Conservation (phyloP, 805 yeast genomes). For the Kodamaea laetipori region DNA sequence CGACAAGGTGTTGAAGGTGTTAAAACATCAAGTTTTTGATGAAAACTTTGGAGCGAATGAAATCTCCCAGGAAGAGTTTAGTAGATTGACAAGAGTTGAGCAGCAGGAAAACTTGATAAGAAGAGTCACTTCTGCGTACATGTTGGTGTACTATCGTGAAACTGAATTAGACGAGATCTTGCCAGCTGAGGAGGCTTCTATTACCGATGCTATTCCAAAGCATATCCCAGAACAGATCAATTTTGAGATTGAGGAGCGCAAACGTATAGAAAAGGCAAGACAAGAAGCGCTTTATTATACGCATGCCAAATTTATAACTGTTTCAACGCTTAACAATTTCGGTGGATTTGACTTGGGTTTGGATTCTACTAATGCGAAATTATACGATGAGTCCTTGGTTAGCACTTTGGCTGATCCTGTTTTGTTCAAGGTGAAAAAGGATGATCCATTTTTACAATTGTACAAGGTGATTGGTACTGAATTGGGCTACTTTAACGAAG, state of each 20-base stretch:
- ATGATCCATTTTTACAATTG: constrained; percentile 53
- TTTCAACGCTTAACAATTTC: constrained; percentile 55
- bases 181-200: constrained; percentile 55
- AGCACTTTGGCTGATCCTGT: constrained; percentile 51
- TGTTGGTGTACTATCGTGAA: constrained; percentile 89
- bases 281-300: constrained; percentile 58
- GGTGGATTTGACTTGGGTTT: constrained; percentile 79
- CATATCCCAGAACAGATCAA: constrained; percentile 69
- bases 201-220: constrained; percentile 47
- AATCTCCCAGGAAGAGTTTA: constrained; percentile 48
- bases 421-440: constrained; percentile 55
- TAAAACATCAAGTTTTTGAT: constrained; percentile 81
- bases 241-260: constrained; percentile 61
- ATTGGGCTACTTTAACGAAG: constrained; percentile 34
- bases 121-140: constrained; percentile 92
- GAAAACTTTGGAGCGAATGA: constrained; percentile 88
- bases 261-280: constrained; percentile 55
- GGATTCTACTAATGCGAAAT: constrained; percentile 49
- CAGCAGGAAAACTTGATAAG: constrained; percentile 64
- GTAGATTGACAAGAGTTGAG: constrained; percentile 56
- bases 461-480: constrained; percentile 50
- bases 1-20: constrained; percentile 88
- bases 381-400: constrained; percentile 53
- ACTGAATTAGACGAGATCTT: constrained; percentile 58
- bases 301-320: constrained; percentile 57